Evolutionary conservation across 345 rosid genomes (phyloP), one percentile per base, ranked within the genome.

Genomic region (Leavenworthia alabamica): DNA sequence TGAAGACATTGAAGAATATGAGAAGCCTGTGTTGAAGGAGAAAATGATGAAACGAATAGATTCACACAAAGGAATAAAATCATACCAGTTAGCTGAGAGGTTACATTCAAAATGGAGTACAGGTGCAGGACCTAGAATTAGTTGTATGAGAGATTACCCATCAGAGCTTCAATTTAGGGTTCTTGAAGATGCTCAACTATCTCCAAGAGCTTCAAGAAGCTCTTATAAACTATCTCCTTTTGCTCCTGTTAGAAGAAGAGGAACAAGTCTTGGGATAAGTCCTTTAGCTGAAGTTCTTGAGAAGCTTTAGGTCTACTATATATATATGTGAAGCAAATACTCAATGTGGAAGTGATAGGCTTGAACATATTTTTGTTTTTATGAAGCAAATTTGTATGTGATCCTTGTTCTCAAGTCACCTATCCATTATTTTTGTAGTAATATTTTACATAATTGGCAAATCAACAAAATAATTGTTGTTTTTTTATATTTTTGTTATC

Each of bases 81-180:
- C 97, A 0, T 93, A 85, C 33, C 94, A 93, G 67, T 56, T 93
- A 75, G 99, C 86, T 33, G 74, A 80, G 57, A 83, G 90, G 23
- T 61, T 93, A 48, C 79, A 80, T n/a, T 80, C 83, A 2, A 83
- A 66, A 72, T 93, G 99, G 99, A 82, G 84, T 0, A 89, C 97
- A 0, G 97, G 99, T 6, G 99, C 88, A 1, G 99, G 99, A 3
- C 94, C 99, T 2, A 71, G 99, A 37, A 93, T 93, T 31, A 86
- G 99, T 28, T 87, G 97, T 77, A 85, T 93, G 94, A 85, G 91
- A 72, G 99, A 93, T 49, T 93, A 89, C 57, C 99, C 97, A 7
- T 48, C 83, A 4, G 96, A 93, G 74, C 91, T 93, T 55, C 94
- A 82, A 23, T 72, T 76, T 41, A 64, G 68, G 63, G 88, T 85